phyloP scores from a whole-genome alignment of 305 asterid species.

The Fraxinus greggii region DNA sequence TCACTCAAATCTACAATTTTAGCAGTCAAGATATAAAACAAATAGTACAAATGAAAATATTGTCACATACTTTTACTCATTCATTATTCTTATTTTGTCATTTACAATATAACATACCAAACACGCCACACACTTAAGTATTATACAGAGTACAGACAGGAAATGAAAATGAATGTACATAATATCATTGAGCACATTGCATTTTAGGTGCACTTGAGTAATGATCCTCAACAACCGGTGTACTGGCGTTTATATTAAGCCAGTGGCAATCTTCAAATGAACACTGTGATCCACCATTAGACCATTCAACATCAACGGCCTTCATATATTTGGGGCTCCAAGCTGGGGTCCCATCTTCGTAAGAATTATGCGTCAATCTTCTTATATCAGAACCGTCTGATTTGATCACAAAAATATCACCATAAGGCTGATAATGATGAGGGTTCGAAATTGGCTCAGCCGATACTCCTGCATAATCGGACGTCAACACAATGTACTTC shows the following conservation, averaged over 20 bases:
- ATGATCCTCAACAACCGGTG: not conserved
- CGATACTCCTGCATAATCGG: constrained; percentile 81
- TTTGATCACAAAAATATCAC: constrained; percentile 68
- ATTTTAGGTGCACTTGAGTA: constrained; percentile 15
- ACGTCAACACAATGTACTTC: constrained; percentile 60
- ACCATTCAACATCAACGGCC: constrained; percentile 53
- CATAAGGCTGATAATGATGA: constrained; percentile 84
- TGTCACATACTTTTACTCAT: not conserved
- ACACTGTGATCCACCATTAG: constrained; percentile 49
- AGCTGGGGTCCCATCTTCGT: constrained; percentile 86
- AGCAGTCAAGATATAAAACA: not conserved
- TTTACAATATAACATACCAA: not conserved
- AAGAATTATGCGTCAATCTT: constrained; percentile 75
- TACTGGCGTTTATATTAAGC: constrained; percentile 39
- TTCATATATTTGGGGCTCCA: constrained; percentile 62
- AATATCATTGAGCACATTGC: constrained; percentile 25
- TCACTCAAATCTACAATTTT: not conserved
- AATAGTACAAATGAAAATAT: not conserved
- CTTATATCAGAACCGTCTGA: constrained; percentile 60
- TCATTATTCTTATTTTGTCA: not conserved
- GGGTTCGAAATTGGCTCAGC: constrained; percentile 86
- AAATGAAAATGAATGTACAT: not conserved
- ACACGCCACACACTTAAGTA: not conserved
- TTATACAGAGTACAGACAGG: not conserved
- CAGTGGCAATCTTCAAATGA: constrained; percentile 74